Evolutionary conservation across 2,329 filamentous ascomycete genomes (phyloP), one percentile per base, ranked within the genome.

Genomic region (Chaetomiaceae sp.): DNA sequence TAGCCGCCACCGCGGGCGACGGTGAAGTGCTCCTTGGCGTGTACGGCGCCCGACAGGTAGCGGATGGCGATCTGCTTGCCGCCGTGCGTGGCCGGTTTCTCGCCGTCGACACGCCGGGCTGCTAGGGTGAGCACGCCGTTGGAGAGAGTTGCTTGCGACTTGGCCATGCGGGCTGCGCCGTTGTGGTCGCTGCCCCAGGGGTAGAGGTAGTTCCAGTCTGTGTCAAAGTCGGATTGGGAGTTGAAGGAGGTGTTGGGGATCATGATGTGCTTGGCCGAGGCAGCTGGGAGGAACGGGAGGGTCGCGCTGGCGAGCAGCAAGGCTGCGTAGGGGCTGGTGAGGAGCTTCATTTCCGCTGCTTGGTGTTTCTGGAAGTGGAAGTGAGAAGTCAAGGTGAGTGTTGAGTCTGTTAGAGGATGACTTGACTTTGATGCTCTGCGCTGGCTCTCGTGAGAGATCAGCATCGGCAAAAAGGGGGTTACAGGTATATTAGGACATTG

Each of bases 121-220:
- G 73, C 76, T 21, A 79, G 61, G 0, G 72, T 75, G 23, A 79
- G 58, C 20, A 67, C 67, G 31, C 72, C 72, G 33, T 62, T 55
- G 12, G 61, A 58, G 43, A 78, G 66, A 3, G 61, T 55, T 41
- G 78, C 71, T 34, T 79, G 72, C 9, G 65, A 60, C 44, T 70
- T 65, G 57, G 70, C 63, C 78, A 81, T 82, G 31, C 76, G 75
- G 0, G 78, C 77, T 0, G 70, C 74, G 35, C 78, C 78, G 59
- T 81, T 81, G 65, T 81, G 78, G 58, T 77, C 73, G 16, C 70
- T 74, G 19, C 78, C 78, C 78, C 78, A 79, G 2, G 76, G 77
- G 59, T 82, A 81, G 56, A 76, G 71, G 64, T 77, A 76, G 47
- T 62, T 64, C 67, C 76, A 81, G 63, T 75, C 65, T 5, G 63